Percentiles rank a stretch among this genome's conserved stretches.
Conservation (phyloP, 2,329 filamentous ascomycete genomes). For the Microthyrium microscopicum region DNA sequence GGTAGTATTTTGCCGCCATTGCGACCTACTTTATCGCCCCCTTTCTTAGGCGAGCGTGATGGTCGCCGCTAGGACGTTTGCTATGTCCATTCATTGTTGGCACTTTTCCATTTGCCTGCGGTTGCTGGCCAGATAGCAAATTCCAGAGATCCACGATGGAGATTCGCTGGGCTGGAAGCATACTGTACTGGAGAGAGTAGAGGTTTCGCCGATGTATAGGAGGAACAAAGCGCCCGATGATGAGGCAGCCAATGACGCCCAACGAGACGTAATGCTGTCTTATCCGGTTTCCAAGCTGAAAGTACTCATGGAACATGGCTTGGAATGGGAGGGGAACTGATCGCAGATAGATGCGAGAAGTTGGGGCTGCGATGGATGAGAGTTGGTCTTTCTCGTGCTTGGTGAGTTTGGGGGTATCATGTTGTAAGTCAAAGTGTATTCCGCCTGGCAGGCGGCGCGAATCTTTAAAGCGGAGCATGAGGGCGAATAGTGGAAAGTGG, state of each 20-base stretch:
- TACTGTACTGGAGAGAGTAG: slow-evolving; percentile 94
- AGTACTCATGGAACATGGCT: slow-evolving; percentile 97
- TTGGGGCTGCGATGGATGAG: slow-evolving; percentile 33
- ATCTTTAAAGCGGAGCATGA: slow-evolving; percentile 94
- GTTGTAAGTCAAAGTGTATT: slow-evolving; percentile 74
- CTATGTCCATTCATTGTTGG: background rate
- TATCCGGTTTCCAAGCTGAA: slow-evolving; percentile 80
- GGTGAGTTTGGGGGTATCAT: slow-evolving; percentile 37
- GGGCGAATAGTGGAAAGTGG: slow-evolving; percentile 90
- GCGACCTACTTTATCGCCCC: too few relatives aligned
- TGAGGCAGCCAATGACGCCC: slow-evolving; percentile 69
- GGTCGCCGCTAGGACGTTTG: too few relatives aligned
- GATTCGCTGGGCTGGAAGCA: slow-evolving; percentile 71
- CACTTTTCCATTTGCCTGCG: background rate
- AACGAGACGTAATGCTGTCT: slow-evolving; percentile 90
- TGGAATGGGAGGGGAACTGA: slow-evolving; percentile 77
- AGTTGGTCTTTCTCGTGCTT: slow-evolving; percentile 40
- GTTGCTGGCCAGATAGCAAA: slow-evolving; percentile 26
- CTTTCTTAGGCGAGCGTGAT: too few relatives aligned
- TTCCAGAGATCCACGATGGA: slow-evolving; percentile 78
- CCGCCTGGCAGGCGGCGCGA: slow-evolving; percentile 75
- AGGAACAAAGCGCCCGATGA: slow-evolving; percentile 83
- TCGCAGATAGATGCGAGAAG: slow-evolving; percentile 71
- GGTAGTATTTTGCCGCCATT: too few relatives aligned
- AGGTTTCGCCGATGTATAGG: slow-evolving; percentile 89